Conservation (phyloP, 2,329 filamentous ascomycete species). For the Epichloe brachyelytri region DNA sequence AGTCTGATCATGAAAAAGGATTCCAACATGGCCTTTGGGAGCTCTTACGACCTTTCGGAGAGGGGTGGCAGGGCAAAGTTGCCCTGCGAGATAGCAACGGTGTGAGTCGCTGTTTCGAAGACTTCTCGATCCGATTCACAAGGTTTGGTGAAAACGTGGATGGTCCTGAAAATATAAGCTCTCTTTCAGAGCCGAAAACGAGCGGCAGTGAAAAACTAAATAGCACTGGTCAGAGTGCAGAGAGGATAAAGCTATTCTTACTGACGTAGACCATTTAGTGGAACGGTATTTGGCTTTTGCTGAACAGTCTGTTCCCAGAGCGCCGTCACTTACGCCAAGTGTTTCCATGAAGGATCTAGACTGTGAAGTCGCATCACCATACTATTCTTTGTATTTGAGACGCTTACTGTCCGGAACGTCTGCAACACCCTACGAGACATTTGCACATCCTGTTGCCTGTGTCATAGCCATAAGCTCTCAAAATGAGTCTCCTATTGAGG, state of each 20-base stretch:
- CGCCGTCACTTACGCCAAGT: conserved; percentile 21
- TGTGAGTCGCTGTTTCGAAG: conserved; percentile 68
- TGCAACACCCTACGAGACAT: conserved; percentile 77
- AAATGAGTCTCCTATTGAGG: conserved; percentile 72
- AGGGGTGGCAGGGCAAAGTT: conserved; percentile 75
- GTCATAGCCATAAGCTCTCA: conserved; percentile 91
- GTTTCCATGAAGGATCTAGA: conserved; percentile 30
- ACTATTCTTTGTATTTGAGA: conserved; percentile 76
- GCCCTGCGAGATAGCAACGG: conserved; percentile 84
- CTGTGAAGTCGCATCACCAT: conserved; percentile 51
- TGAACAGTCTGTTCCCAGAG: conserved; percentile 41
- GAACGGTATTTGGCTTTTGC: conserved; percentile 66
- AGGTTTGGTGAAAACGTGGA: conserved; percentile 50
- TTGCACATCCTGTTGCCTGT: conserved; percentile 86
- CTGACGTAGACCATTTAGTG: conserved; percentile 67
- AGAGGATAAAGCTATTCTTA: conserved; percentile 26
- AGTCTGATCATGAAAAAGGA: conserved; percentile 71
- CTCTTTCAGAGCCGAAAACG: conserved; percentile 14
- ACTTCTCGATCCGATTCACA: conserved; percentile 81
- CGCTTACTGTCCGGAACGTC: conserved; percentile 70
- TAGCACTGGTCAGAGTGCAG: conserved; percentile 15
- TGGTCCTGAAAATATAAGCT: conserved; percentile 29
- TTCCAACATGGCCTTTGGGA: conserved; percentile 73
- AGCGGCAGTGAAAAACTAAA: conserved; percentile 25
- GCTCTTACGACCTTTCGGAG: conserved; percentile 80